Base-by-base conservation (phyloP, 768 basidiomycete genomes). In the Suillus fuscotomentosus region DNA sequence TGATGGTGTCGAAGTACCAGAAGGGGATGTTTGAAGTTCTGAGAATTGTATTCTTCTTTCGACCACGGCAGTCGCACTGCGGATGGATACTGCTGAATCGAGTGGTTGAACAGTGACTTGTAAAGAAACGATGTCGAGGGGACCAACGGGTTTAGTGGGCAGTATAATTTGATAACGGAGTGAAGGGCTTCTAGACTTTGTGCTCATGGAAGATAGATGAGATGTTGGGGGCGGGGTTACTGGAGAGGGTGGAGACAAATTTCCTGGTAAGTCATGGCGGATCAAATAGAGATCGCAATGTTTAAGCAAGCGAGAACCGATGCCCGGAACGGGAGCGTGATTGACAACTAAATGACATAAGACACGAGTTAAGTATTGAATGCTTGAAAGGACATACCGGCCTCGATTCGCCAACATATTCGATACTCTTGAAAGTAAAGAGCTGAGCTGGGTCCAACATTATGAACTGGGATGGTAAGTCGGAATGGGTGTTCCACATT, bases 391-490 rank as follows among this genome's bases (percentile, higher is more conserved):
- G 15, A 81, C 87, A 67, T 67, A 88, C 92, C 83, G 67, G 92
- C 92, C 79, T 95, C 93, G 63, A 95, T 81, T 61, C 91, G 83
- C 93, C 93, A 95, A 72, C 85, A 85, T 71, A 90, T 87, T 51
- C 88, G 83, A 75, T 92, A 95, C 69, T 88, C 89, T 68, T 89
- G 89, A 70, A 88, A 92, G 65, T 86, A 81, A 45, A 76, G 69
- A 15, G 88, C 84, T 56, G 88, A 87, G 73, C 88, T 89, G 70
- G 86, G 88, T 47, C 90, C 90, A 17, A 82, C 76, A 60, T 84
- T 82, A 66, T 83, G 80, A 63, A 83, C 73, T 34, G 93, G 93
- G 34, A 95, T 65, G 54, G 83, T 81, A 70, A 95, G 81, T 59
- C 86, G 85, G 75, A 93, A 95, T 2, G 90, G 86, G 69, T 83